Conservation (phyloP, 306 rosid species). For the Malus fusca region DNA sequence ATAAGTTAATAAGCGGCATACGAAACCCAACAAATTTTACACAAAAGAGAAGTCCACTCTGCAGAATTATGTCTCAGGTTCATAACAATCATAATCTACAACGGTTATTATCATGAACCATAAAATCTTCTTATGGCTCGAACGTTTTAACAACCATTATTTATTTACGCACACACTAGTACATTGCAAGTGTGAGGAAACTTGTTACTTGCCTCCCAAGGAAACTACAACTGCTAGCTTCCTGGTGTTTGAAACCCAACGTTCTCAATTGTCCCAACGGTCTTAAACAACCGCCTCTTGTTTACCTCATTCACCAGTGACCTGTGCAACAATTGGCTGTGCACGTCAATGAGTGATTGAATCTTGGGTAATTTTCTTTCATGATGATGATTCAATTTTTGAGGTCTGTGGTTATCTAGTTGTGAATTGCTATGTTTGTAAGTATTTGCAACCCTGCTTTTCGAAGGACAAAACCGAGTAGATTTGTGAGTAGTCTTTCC, state of each 20-base stretch:
- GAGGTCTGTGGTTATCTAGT: slow-evolving; percentile 1
- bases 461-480: slow-evolving; percentile 64
- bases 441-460: slow-evolving; percentile 15
- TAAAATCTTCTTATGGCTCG: neutral
- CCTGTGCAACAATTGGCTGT: slow-evolving; percentile 47
- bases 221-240: neutral
- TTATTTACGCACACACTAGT: neutral
- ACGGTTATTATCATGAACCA: neutral
- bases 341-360: slow-evolving; percentile 39
- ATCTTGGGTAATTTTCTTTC: slow-evolving; percentile 23
- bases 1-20: too few relatives aligned
- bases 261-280: slow-evolving; percentile 55
- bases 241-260: slow-evolving; percentile 52
- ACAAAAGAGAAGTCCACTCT: neutral
- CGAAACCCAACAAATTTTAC: neutral
- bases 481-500: slow-evolving; percentile 27
- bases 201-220: neutral
- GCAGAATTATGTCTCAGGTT: neutral
- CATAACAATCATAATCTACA: neutral
- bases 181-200: neutral
- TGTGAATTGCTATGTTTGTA: slow-evolving; percentile 4
- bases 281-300: slow-evolving; percentile 53
- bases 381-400: slow-evolving; percentile 5
- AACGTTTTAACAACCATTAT: neutral
- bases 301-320: slow-evolving; percentile 47